Evolutionary conservation across 2,329 filamentous ascomycete genomes (phyloP).

Genomic region (Lecanosticta acicola): DNA sequence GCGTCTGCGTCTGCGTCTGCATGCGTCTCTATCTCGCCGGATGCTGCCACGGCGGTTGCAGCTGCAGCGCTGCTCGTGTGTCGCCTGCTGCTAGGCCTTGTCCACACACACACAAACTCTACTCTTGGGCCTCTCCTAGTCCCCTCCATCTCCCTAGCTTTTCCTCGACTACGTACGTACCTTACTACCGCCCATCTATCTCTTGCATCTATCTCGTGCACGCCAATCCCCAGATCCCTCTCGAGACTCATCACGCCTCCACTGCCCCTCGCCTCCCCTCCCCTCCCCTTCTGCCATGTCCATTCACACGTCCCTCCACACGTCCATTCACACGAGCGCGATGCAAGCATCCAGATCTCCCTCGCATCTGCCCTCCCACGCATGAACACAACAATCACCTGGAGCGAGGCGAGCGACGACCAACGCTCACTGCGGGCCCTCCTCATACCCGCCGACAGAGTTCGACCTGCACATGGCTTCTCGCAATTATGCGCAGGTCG

Average conservation of each 20-base stretch:
- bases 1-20: background rate
- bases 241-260: background rate
- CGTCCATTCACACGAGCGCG: background rate
- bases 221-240: background rate
- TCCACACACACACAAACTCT: constrained; percentile 20
- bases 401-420: no score
- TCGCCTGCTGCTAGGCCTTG: no score
- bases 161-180: background rate
- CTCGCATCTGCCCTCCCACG: background rate
- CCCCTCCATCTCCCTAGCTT: background rate
- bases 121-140: background rate
- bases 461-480: constrained; percentile 27
- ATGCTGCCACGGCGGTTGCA: background rate
- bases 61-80: constrained; percentile 12
- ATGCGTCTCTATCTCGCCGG: background rate
- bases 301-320: constrained; percentile 1
- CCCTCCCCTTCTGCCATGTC: background rate
- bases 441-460: no score
- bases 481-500: constrained; percentile 31
- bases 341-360: background rate
- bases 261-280: background rate
- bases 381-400: background rate
- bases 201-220: background rate
- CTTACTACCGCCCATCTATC: background rate
- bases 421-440: no score